Base-by-base conservation (phyloP, 2,329 filamentous ascomycete species). In the Exophiala viscosa region DNA sequence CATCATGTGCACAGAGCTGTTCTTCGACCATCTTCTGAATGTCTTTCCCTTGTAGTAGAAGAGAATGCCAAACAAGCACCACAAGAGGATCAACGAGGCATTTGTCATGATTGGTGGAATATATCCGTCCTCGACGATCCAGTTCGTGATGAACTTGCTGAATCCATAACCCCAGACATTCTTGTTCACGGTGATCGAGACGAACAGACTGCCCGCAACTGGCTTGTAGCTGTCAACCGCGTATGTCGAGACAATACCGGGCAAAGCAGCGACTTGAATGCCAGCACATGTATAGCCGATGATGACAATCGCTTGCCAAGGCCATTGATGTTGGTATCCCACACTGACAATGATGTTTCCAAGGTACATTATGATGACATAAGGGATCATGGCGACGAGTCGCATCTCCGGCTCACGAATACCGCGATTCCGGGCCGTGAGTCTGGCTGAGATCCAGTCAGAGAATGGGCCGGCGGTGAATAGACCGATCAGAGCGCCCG, bases 151-250 rank as follows among this genome's bases (percentile, higher is more conserved):
- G 57, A 80, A 81, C 49, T 80, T 77, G 45, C 70, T 70, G 58
- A 84, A 79, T 0, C 81, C 80, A 63, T 83, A 84, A 1, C 82
- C 81, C 79, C 80, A 83, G 0, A 84, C 49, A 51, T 84, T 84
- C 70, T 85, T 85, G 62, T 83, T 82, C 41, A 85, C 80, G 46
- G 81, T 85, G 58, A 83, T 78, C 6, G 76, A 72, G 0, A 84
- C 81, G 63, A 85, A 81, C 43, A 85, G 69, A 2, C 73, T 76
- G 2, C 82, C 81, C 0, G 81, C 75, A 2, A 84, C 77, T 0
- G 82, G 80, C 67, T 85, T 85, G 66, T 86, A 85, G 50, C 75
- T 78, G 64, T 86, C 83, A 13, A 85, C 76, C 0, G 81, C 79
- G 61, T 85, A 85, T 72, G 69, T 70, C 32, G 72, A 78, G 3